These are phyloP conservation scores for Arabis alpina DNA, from an alignment of 345 rosid species.

Conservation along the genomic window DNA sequence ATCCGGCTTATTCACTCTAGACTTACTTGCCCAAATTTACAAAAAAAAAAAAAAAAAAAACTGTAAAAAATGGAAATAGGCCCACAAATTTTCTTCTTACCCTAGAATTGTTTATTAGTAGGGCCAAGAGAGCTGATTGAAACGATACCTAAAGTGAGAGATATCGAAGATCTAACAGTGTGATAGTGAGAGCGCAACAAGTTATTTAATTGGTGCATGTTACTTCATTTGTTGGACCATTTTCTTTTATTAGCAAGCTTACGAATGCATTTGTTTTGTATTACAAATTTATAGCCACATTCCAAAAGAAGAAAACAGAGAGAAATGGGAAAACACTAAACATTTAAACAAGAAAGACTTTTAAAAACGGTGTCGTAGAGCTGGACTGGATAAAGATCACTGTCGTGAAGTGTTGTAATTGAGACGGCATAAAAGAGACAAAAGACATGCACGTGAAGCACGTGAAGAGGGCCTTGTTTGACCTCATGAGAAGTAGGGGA, in stretches of 20 bases:
- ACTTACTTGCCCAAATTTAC: too few species aligned
- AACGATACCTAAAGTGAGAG: constrained; percentile 33
- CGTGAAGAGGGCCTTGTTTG: constrained; percentile 40
- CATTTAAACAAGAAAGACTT: constrained; percentile 8
- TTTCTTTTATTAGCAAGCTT: neutral
- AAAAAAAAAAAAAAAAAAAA: neutral
- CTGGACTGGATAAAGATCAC: constrained; percentile 29
- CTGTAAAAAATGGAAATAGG: neutral
- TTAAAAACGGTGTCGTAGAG: constrained; percentile 23
- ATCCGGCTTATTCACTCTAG: too few species aligned
- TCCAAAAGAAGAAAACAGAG: constrained; percentile 22
- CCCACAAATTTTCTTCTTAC: neutral
- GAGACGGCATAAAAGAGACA: constrained; percentile 40
- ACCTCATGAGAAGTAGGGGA: constrained; percentile 19
- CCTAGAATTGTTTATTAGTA: neutral
- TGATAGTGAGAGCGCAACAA: constrained; percentile 30
- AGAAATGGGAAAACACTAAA: constrained; percentile 12
- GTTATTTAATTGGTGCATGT: constrained; percentile 36
- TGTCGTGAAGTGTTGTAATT: constrained; percentile 38
- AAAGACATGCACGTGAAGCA: constrained; percentile 37
- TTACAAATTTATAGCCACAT: neutral
- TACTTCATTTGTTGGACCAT: constrained; percentile 38
- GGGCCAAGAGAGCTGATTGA: constrained; percentile 34
- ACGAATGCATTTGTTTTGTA: constrained; percentile 19
- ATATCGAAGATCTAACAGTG: constrained; percentile 25